Percentiles rank a stretch among this genome's conserved stretches.
These are phyloP conservation scores for Peterozyma xylosa DNA, from an alignment of 805 yeast species.

Conservation along the genomic window DNA sequence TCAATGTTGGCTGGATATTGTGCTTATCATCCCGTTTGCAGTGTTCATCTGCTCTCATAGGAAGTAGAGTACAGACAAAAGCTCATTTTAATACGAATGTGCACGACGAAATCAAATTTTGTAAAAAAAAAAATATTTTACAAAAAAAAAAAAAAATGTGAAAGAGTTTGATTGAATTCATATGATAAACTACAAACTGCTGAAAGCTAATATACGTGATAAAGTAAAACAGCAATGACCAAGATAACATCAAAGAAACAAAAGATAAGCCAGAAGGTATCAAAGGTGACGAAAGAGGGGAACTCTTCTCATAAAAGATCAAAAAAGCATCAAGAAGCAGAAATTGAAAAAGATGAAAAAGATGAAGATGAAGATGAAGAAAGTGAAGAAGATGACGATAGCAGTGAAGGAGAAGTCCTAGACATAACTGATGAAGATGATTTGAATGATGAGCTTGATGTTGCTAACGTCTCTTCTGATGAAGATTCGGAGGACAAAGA, in stretches of 20 bases:
- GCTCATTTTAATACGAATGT: too few species aligned
- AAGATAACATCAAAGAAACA: neutral
- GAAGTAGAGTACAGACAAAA: too few species aligned
- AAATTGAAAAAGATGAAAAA: slow-evolving; percentile 14
- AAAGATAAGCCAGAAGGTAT: neutral
- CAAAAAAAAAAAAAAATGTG: neutral
- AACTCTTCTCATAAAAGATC: neutral
- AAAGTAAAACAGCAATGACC: neutral
- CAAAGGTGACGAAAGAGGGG: neutral
- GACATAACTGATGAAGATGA: slow-evolving; percentile 14
- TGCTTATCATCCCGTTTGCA: too few species aligned
- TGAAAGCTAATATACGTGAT: too few species aligned
- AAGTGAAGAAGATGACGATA: slow-evolving; percentile 7
- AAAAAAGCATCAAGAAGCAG: neutral
- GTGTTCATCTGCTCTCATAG: too few species aligned
- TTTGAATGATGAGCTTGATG: slow-evolving; percentile 12
- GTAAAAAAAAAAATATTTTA: too few species aligned
- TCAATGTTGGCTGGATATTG: too few species aligned
- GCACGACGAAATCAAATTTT: too few species aligned
- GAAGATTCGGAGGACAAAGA: slow-evolving; percentile 8
- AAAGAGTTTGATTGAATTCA: too few species aligned
- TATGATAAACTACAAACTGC: too few species aligned
- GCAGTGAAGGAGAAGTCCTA: neutral
- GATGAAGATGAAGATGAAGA: slow-evolving; percentile 6
- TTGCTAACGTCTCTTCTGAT: slow-evolving; percentile 8